Evolutionary conservation across 2,329 filamentous ascomycete species (phyloP), one percentile per base, ranked within the genome.

Genomic region (Botryosphaeria dothidea): DNA sequence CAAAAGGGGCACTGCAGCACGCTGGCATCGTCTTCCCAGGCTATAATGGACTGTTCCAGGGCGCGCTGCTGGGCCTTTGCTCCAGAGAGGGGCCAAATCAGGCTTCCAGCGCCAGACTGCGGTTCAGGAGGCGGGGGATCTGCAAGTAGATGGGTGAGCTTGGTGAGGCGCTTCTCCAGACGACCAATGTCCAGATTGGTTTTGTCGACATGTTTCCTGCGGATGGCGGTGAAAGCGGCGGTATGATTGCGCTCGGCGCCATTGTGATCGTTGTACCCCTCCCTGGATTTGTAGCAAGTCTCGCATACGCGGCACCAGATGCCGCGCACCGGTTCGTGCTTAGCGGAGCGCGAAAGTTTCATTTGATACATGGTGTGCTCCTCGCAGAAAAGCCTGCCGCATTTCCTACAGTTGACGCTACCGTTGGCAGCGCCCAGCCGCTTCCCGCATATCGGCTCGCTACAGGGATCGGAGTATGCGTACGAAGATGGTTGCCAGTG

Each of bases 321-420:
- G 7, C 95, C 95, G 67, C 94, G 84, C 1, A 95, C 87, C 0
- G 95, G 94, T 68, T 99, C 95, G 78, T 97, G 92, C 66, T 89
- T 86, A 3, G 95, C 95, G 31, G 93, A 90, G 63, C 93, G 85
- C 8, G 93, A 97, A 11, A 99, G 84, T 82, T 96, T 97, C 91
- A 98, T 98, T 81, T 99, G 94, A 74, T 98, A 99, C 93, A 99
- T 97, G 61, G 95, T 98, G 76, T 99, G 95, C 71, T 94, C 92
- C 74, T 98, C 95, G 78, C 95, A 99, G 75, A 98, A 99, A 45
- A 99, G 81, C 71, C 90, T 90, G 6, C 95, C 95, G 73, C 95
- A 99, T 68, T 93, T 92, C 68, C 95, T 86, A 78, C 95, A 99
- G 76, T 99, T 97, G 71, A 99, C 89, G 72, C 85, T 93, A 19